Percentiles rank a stretch among this genome's conserved stretches.
phyloP scores from a whole-genome alignment of 2,329 filamentous ascomycete species.

The Aspergillus novoparasiticus region DNA sequence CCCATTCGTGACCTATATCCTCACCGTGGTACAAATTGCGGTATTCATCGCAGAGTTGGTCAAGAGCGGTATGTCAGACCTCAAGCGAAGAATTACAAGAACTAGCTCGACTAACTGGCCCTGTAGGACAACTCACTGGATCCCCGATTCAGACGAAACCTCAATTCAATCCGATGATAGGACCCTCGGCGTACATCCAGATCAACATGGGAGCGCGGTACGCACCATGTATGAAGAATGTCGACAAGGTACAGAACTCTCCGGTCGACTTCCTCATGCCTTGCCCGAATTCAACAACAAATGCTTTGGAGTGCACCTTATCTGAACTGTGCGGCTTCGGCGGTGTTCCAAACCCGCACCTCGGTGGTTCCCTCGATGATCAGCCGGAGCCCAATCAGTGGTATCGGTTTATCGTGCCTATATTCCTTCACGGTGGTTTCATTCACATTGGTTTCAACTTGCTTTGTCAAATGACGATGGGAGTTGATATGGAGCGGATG shows the following conservation, averaged over 20 bases:
- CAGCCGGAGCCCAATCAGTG: constrained; percentile 80
- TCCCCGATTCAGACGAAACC: constrained; percentile 71
- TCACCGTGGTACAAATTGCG: constrained; percentile 74
- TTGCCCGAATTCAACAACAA: constrained; percentile 77
- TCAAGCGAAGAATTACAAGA: background rate
- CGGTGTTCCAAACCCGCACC: constrained; percentile 68
- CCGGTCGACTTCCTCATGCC: constrained; percentile 58
- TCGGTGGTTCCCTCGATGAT: constrained; percentile 54
- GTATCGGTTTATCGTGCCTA: constrained; percentile 94
- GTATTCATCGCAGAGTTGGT: constrained; percentile 90
- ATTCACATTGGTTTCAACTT: constrained; percentile 97
- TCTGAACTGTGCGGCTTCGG: constrained; percentile 82
- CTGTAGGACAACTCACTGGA: constrained; percentile 71
- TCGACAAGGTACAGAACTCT: constrained; percentile 44
- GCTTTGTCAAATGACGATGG: constrained; percentile 85
- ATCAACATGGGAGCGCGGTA: constrained; percentile 98
- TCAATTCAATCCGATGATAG: constrained; percentile 95
- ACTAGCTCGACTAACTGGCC: constrained; percentile 6
- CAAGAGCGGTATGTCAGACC: constrained; percentile 68
- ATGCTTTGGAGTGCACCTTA: constrained; percentile 67
- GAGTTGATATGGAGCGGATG: constrained; percentile 85
- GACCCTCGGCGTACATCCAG: constrained; percentile 82
- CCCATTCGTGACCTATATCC: constrained; percentile 80
- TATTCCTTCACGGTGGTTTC: constrained; percentile 91
- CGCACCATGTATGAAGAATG: constrained; percentile 89